Base-by-base conservation (phyloP, 805 yeast genomes). In the Pichia scutulata region DNA sequence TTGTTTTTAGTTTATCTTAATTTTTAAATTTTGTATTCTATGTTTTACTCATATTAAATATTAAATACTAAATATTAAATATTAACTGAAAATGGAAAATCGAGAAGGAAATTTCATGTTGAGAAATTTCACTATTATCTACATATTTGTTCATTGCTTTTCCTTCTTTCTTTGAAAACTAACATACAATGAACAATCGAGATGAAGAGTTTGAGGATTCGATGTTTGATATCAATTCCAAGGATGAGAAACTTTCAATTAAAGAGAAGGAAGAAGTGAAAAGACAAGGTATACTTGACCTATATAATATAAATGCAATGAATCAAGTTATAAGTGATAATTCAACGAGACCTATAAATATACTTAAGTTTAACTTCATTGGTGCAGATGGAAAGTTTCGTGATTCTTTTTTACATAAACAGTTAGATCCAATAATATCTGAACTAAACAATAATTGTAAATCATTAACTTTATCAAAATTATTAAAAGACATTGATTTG, bases 321-420 rank as follows among this genome's bases (percentile, higher is more conserved):
- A 46, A 30, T 51, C 50, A 46, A 52, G 55, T 19, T 0, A 52
- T 73, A 2, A 50, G 54, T 14, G 53, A 58, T 10, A 72, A 70
- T 55, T 47, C 64, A 5, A 60, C 68, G 2, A 56, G 69, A 41
- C 81, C 84, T 0, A 70, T 78, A 2, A 59, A 63, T 24, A 59
- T 81, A 4, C 60, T 67, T 16, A 69, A 70, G 39, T 74, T 78
- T 10, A 77, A 76, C 52, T 63, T 81, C 10, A 67, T 73, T 44
- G 81, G 81, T 23, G 66, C 75, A 7, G 73, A 74, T 28, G 46
- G 44, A 2, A 64, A 65, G 14, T 77, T 74, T 53, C 63, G 85
- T 37, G 70, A 70, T 48, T 33, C 65, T 0, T 81, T 80, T 58
- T 53, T 81, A 4, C 59, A 64, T 14, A 56, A 65, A 6, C 86